Percentiles rank a stretch among this genome's conserved stretches.
phyloP scores from a whole-genome alignment of 2,329 filamentous ascomycete species.

The Colletotrichum sp. region DNA sequence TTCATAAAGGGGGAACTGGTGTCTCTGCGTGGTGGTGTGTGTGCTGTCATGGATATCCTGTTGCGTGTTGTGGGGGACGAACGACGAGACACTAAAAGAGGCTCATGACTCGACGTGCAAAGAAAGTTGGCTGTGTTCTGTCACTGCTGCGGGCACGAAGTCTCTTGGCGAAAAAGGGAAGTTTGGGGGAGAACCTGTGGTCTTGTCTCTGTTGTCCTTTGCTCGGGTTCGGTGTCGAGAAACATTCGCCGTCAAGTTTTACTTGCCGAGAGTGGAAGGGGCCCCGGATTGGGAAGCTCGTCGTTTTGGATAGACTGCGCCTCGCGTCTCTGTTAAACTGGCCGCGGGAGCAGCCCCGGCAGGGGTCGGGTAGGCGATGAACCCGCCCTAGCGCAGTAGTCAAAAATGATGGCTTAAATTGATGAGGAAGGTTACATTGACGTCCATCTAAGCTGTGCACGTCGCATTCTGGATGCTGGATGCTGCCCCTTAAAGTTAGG shows the following conservation, averaged over 20 bases:
- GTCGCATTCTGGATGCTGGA: background rate
- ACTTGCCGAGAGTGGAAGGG: background rate
- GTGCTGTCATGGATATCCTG: background rate
- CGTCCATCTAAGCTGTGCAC: background rate
- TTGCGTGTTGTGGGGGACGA: background rate
- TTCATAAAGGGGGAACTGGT: background rate
- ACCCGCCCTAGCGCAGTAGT: background rate
- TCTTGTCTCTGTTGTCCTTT: background rate
- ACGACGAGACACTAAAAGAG: background rate
- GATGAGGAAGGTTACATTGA: background rate
- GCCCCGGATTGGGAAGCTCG: background rate
- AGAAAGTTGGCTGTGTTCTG: background rate
- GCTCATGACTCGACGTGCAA: constrained; percentile 3
- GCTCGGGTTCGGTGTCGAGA: background rate
- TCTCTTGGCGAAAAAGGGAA: background rate
- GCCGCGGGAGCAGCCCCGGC: background rate
- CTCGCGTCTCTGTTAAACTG: background rate
- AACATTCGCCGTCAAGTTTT: background rate
- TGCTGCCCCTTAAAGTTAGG: background rate
- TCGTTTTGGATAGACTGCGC: background rate
- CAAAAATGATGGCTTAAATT: background rate
- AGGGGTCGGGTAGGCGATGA: background rate
- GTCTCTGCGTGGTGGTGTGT: background rate
- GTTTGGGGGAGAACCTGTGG: background rate
- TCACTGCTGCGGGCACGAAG: background rate